These are phyloP conservation scores for Luvunga scandens DNA, from an alignment of 345 rosid species.

Conservation along the genomic window DNA sequence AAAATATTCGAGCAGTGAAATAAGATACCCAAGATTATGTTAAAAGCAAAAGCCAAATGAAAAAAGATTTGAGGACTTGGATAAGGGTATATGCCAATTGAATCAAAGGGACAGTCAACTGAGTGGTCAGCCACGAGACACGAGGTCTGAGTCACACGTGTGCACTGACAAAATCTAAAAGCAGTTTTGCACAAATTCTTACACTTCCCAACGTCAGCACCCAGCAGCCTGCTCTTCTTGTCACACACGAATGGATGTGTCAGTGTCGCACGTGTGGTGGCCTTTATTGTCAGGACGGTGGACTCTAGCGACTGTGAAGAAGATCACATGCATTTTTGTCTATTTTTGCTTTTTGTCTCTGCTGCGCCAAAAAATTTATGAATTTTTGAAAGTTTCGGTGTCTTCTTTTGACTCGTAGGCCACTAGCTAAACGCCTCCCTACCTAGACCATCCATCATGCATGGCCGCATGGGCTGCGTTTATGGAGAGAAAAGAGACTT, in stretches of 20 bases:
- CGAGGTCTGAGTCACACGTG: conserved; percentile 40
- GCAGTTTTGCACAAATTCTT: neutral
- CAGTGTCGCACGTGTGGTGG: conserved; percentile 42
- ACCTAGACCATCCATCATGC: neutral
- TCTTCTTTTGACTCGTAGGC: neutral
- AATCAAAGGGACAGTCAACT: neutral
- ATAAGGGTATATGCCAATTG: neutral
- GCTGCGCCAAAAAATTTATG: neutral
- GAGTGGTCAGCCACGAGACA: conserved; percentile 28
- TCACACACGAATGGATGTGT: conserved; percentile 49
- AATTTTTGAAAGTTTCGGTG: neutral
- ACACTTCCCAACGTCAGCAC: conserved; percentile 33
- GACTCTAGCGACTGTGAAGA: conserved; percentile 3
- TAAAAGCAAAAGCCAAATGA: no score
- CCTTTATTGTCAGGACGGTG: conserved; percentile 11
- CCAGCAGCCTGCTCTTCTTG: neutral
- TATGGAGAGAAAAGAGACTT: no score
- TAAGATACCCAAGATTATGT: no score
- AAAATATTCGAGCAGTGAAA: no score
- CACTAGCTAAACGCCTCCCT: neutral
- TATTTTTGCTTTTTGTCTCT: neutral
- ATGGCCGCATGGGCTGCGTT: neutral
- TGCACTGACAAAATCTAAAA: conserved; percentile 14
- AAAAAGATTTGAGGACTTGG: neutral
- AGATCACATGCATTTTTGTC: conserved; percentile 5